Percentiles rank a stretch among this genome's conserved stretches.
Conservation (phyloP, 2,329 filamentous ascomycete species). For the Fusarium sp. region DNA sequence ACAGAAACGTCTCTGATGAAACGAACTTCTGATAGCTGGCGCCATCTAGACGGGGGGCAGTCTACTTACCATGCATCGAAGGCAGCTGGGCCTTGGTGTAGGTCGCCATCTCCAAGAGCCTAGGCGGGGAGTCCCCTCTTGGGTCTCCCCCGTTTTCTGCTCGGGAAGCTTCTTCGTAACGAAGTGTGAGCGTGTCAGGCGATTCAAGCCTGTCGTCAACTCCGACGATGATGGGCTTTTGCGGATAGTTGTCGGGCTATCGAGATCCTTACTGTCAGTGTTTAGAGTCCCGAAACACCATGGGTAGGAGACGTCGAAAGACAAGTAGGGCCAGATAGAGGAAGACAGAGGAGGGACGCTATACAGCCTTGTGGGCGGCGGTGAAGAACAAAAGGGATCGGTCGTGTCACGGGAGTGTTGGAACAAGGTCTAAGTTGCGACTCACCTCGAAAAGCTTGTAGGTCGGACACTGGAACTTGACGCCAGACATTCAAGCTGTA, state of each 20-base stretch:
- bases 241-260: constrained; percentile 63
- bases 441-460: constrained; percentile 70
- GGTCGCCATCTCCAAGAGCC: constrained; percentile 53
- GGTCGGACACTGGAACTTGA: constrained; percentile 63
- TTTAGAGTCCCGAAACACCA: constrained; percentile 35
- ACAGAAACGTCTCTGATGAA: not conserved
- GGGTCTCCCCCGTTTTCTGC: constrained; percentile 63
- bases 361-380: constrained; percentile 22
- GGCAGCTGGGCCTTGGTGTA: constrained; percentile 81
- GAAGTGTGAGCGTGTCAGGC: constrained; percentile 64
- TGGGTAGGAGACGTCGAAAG: constrained; percentile 26
- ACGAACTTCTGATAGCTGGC: constrained; percentile 41
- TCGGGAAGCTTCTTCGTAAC: constrained; percentile 65
- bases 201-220: constrained; percentile 66
- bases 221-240: constrained; percentile 64
- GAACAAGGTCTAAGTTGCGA: constrained; percentile 50
- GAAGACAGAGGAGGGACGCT: constrained; percentile 27
- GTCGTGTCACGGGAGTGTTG: constrained; percentile 41
- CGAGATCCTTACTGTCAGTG: constrained; percentile 40
- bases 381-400: constrained; percentile 28
- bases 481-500: constrained; percentile 66
- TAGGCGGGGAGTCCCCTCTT: constrained; percentile 64
- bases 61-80: constrained; percentile 80
- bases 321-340: constrained; percentile 15
- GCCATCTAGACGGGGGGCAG: not conserved